Percentiles rank a stretch among this genome's conserved stretches.
phyloP scores from a whole-genome alignment of 2,329 filamentous ascomycete genomes.

The Colletotrichum paranaense region DNA sequence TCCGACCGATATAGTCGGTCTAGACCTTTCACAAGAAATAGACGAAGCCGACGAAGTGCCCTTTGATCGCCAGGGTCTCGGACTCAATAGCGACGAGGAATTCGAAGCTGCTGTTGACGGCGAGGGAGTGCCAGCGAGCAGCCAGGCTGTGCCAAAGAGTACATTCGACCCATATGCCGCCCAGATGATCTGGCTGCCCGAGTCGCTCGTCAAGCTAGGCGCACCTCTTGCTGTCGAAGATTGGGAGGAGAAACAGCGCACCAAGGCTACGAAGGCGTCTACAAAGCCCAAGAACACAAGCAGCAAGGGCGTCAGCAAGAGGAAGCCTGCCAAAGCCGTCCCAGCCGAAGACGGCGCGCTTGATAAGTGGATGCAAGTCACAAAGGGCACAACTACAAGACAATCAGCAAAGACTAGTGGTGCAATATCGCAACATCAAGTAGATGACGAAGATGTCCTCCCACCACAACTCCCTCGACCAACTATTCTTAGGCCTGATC shows the following conservation, averaged over 20 bases:
- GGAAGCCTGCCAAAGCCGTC: conserved; percentile 39
- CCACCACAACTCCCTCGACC: background rate
- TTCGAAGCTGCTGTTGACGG: conserved; percentile 55
- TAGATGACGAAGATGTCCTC: background rate
- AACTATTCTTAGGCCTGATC: background rate
- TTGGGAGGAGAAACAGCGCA: conserved; percentile 42
- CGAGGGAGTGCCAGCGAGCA: conserved; percentile 37
- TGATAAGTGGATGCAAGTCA: conserved; percentile 54
- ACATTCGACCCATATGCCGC: conserved; percentile 74
- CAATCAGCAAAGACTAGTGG: conserved; percentile 2
- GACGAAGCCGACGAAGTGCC: conserved; percentile 62
- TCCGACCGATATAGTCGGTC: conserved; percentile 79
- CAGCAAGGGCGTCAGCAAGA: conserved; percentile 9
- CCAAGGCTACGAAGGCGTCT: conserved; percentile 41
- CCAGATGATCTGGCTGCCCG: conserved; percentile 58
- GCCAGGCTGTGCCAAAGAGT: conserved; percentile 43
- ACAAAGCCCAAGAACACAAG: conserved; percentile 32
- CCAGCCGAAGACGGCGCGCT: conserved; percentile 45
- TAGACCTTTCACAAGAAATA: conserved; percentile 80
- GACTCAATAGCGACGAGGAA: conserved; percentile 76
- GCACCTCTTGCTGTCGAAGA: conserved; percentile 37
- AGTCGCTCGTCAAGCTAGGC: conserved; percentile 41
- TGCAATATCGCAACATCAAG: background rate
- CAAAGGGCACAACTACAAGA: conserved; percentile 45
- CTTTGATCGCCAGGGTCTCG: conserved; percentile 64